Percentiles rank a stretch among this genome's conserved stretches.
Evolutionary conservation across 192 early-diverging fungal species (phyloP).

Genomic region (Thamnidium elegans): DNA sequence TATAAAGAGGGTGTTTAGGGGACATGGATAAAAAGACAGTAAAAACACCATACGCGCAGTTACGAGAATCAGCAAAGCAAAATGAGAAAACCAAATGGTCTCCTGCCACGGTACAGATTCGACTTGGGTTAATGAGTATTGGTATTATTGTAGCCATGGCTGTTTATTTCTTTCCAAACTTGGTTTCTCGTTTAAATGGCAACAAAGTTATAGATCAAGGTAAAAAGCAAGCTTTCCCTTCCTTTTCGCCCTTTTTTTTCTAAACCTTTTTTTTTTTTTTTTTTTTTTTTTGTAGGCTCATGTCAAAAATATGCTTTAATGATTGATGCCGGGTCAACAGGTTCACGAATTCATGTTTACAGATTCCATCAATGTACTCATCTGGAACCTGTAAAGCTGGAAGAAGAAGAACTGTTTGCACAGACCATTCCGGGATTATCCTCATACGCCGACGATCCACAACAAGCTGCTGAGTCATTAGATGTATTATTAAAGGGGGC

Average conservation of each 20-base stretch:
- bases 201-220: not conserved
- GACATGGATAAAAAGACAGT: slow-evolving; percentile 20
- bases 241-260: no score
- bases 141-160: not conserved
- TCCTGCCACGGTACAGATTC: not conserved
- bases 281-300: not conserved
- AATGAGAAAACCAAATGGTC: not conserved
- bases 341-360: slow-evolving; percentile 88
- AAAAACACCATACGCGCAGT: not conserved
- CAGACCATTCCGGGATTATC: slow-evolving; percentile 78
- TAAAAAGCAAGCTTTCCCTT: no score
- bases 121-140: not conserved
- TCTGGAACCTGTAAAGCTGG: slow-evolving; percentile 54
- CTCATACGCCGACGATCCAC: slow-evolving; percentile 58
- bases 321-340: slow-evolving; percentile 86
- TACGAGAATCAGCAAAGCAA: not conserved
- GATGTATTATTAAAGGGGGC: slow-evolving; percentile 68
- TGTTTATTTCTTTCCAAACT: not conserved
- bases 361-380: slow-evolving; percentile 76
- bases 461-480: slow-evolving; percentile 68
- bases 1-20: no score
- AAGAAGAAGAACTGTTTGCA: slow-evolving; percentile 71
- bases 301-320: slow-evolving; percentile 70
- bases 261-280: no score
- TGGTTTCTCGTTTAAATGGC: not conserved